Conservation (phyloP, 129 eudicot genomes). For the Solidago caesia region DNA sequence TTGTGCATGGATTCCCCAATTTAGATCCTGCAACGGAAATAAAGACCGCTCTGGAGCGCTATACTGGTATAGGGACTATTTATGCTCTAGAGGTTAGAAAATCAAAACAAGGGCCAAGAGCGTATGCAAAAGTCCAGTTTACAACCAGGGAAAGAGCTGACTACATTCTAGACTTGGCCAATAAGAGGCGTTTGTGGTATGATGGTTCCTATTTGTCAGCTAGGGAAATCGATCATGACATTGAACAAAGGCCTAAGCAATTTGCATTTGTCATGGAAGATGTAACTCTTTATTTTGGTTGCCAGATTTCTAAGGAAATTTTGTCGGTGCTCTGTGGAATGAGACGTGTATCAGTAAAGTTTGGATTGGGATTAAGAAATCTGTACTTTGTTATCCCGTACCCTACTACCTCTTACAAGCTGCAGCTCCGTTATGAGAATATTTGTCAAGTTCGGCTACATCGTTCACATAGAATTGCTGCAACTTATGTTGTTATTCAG, state of each 20-base stretch:
- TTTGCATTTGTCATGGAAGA: slow-evolving; percentile 43
- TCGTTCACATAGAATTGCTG: slow-evolving; percentile 29
- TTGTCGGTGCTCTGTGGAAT: slow-evolving; percentile 53
- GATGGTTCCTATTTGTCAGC: slow-evolving; percentile 51
- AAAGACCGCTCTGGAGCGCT: slow-evolving; percentile 40
- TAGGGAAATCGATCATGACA: slow-evolving; percentile 41
- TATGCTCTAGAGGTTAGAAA: slow-evolving; percentile 60
- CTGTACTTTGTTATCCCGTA: slow-evolving; percentile 40
- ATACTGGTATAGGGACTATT: slow-evolving; percentile 60
- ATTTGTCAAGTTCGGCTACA: slow-evolving; percentile 67
- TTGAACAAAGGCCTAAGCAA: slow-evolving; percentile 45
- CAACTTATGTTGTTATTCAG: slow-evolving; percentile 64
- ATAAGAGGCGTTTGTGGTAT: slow-evolving; percentile 30
- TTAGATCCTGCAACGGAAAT: slow-evolving; percentile 45
- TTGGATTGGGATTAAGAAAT: slow-evolving; percentile 53
- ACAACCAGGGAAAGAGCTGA: slow-evolving; percentile 35
- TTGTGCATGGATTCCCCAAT: slow-evolving; percentile 55
- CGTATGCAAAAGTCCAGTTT: slow-evolving; percentile 70
- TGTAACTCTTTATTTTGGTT: slow-evolving; percentile 56
- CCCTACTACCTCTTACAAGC: slow-evolving; percentile 39
- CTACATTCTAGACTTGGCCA: slow-evolving; percentile 32
- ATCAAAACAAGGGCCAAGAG: slow-evolving; percentile 39
- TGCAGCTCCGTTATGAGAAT: slow-evolving; percentile 68
- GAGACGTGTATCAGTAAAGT: slow-evolving; percentile 38
- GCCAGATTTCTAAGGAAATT: slow-evolving; percentile 57